A percentile compares a stretch with the other conserved stretches of the same genome.
These are phyloP conservation scores for Corymbia calophylla DNA, from an alignment of 441 rosid genomes.

Conservation along the genomic window DNA sequence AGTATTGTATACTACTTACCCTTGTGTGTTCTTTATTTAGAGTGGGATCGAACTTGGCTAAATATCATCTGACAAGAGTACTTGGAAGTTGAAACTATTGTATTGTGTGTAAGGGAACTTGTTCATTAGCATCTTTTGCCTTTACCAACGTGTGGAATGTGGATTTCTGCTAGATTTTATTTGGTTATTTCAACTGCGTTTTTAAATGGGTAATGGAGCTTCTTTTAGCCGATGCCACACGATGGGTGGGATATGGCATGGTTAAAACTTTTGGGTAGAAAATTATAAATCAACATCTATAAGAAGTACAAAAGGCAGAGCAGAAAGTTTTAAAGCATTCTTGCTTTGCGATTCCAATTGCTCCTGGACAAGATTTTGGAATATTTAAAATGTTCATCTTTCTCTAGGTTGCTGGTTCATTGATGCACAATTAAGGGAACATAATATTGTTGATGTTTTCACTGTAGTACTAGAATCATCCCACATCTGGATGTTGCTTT, in stretches of 20 bases:
- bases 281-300: neutral
- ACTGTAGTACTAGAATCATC: neutral
- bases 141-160: neutral
- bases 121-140: neutral
- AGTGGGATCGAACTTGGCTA: neutral
- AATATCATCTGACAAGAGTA: neutral
- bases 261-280: neutral
- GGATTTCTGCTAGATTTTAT: neutral
- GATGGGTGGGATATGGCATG: neutral
- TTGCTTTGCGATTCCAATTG: neutral
- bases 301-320: neutral
- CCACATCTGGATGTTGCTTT: neutral
- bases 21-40: neutral
- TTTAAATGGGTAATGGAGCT: neutral
- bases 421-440: neutral
- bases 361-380: neutral
- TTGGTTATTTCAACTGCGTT: neutral
- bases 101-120: neutral
- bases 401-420: neutral
- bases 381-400: neutral
- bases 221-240: neutral
- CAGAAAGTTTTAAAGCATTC: neutral
- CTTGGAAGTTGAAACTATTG: neutral
- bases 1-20: neutral
- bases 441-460: neutral